Evolutionary conservation across 345 rosid species (phyloP), one percentile per base, ranked within the genome.

Genomic region (Excoecaria agallocha): DNA sequence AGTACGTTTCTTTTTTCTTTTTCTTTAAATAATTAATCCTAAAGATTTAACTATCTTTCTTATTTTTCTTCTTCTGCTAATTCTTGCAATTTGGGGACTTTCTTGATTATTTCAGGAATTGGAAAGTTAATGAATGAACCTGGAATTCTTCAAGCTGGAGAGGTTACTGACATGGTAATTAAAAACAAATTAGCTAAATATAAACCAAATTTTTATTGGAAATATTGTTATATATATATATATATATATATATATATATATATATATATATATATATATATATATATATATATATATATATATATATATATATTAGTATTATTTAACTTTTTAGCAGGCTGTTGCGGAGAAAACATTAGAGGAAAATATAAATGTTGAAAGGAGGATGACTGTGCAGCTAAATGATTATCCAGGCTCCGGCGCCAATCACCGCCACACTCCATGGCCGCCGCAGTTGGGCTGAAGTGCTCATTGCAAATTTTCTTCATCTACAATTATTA

Each of bases 331-430:
- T 8, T 6, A 19, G 25, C 61, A 70, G 39, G 66, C 12, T 3
- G 49, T n/a, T 76, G 5, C 38, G 39, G 64, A 49, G 35, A 45
- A 54, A 30, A 67, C 22, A 22, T 63, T 13, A 56, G 68, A 74
- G 58, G 58, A 65, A 19, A 25, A 35, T 49, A 10, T 6, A 12
- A 60, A 6, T 50, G 38, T 22, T 39, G 79, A 60, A 24, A 71
- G 51, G 38, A 71, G 78, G 61, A 54, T 58, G 75, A 55, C 35
- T 1, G 46, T 71, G 76, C 69, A 80, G 76, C 58, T 80, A 30
- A 71, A 80, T 25, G 82, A 80, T 67, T 80, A 80, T 56, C 79
- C 82, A 3, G 79, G 82, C 39, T 75, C 76, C 16, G 82, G 82
- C 1, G 82, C 82, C 13, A 80, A 80, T 68, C 64, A 80, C 51